These are phyloP conservation scores for Wolfiporia cocos DNA, from an alignment of 1,284 basidiomycete genomes.

Conservation along the genomic window DNA sequence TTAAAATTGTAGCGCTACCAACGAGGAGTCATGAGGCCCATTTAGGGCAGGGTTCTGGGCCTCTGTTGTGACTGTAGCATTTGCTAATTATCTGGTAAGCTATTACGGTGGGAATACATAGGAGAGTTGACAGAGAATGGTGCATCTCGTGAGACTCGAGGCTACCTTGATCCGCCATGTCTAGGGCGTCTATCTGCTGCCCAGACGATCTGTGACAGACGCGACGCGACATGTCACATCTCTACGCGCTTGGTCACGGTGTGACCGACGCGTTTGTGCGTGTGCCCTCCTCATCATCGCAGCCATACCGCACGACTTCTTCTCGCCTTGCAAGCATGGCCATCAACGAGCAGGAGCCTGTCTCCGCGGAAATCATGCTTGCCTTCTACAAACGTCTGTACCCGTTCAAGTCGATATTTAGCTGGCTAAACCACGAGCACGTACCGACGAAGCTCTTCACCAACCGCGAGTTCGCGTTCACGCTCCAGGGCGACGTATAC, in stretches of 20 bases:
- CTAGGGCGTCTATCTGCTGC: neutral
- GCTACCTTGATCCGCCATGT: too few relatives aligned
- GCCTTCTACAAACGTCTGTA: constrained; percentile 91
- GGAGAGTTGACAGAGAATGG: too few relatives aligned
- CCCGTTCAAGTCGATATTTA: constrained; percentile 91
- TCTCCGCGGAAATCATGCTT: constrained; percentile 52
- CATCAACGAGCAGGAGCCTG: constrained; percentile 15
- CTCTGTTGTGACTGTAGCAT: too few relatives aligned
- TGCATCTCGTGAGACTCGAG: too few relatives aligned
- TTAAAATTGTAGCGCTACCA: too few relatives aligned
- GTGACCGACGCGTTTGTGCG: neutral
- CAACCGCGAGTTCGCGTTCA: constrained; percentile 97
- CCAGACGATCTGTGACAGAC: neutral
- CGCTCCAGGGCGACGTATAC: constrained; percentile 88
- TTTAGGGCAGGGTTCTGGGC: too few relatives aligned
- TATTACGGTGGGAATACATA: too few relatives aligned
- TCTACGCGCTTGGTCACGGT: constrained; percentile 1
- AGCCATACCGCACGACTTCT: neutral
- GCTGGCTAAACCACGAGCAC: constrained; percentile 94
- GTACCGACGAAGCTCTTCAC: constrained; percentile 73
- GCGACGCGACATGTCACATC: neutral
- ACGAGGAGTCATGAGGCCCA: too few relatives aligned
- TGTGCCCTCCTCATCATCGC: neutral
- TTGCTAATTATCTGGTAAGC: too few relatives aligned
- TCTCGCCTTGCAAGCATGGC: constrained; percentile 7